Evolutionary conservation across 371 early-diverging fungal species (phyloP).

Genomic region (Mucor velutinosus): DNA sequence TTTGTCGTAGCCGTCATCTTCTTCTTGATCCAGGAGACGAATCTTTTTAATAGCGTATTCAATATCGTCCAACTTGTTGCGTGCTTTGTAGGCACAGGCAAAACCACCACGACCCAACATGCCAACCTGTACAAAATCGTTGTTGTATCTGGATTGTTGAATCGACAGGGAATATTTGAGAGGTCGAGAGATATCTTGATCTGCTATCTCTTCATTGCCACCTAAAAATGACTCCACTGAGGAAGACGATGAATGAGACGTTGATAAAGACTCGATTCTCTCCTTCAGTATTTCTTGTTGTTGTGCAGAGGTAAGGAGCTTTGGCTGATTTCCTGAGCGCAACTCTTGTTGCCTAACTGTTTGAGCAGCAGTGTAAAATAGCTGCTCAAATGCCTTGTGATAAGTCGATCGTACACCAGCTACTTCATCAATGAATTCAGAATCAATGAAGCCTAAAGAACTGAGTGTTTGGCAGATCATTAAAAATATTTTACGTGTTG

Average conservation of each 20-base stretch:
- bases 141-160: slow-evolving; percentile 74
- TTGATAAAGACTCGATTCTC: neutral
- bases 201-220: neutral
- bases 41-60: slow-evolving; percentile 92
- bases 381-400: slow-evolving; percentile 78
- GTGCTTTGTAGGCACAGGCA: slow-evolving; percentile 80
- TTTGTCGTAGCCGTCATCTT: slow-evolving; percentile 58
- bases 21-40: slow-evolving; percentile 51
- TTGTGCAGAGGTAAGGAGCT: slow-evolving; percentile 17
- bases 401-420: slow-evolving; percentile 78
- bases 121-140: slow-evolving; percentile 82
- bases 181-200: neutral
- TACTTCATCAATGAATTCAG: slow-evolving; percentile 80
- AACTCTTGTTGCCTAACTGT: slow-evolving; percentile 50
- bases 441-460: slow-evolving; percentile 75
- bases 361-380: slow-evolving; percentile 77
- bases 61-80: slow-evolving; percentile 81
- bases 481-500: slow-evolving; percentile 80
- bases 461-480: slow-evolving; percentile 66
- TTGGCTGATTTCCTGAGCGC: slow-evolving; percentile 10
- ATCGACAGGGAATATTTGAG: slow-evolving; percentile 36
- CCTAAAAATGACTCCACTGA: neutral
- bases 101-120: slow-evolving; percentile 93
- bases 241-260: neutral
- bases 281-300: slow-evolving; percentile 10